Evolutionary conservation across 257 asterid species (phyloP), one percentile per base, ranked within the genome.

Genomic region (Gardenia jasminoides): DNA sequence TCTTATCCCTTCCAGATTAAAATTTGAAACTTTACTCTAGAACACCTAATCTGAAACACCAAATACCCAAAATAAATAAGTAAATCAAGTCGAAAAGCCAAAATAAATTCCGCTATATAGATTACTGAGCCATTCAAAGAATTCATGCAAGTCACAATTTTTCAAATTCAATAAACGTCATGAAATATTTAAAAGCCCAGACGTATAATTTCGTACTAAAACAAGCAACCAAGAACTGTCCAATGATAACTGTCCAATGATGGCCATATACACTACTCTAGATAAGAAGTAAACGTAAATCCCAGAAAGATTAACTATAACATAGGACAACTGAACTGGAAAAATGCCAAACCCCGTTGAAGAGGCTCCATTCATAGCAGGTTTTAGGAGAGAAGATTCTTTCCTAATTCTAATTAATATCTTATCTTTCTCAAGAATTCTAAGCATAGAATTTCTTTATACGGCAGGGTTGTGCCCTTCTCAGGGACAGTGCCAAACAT

Each of bases 1-100:
- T 12, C 1, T 47, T 48, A 7, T 39, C 6, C 5, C 67, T 46
- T 69, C 59, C 74, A 31, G 77, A 68, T 59, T 67, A 41, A 58
- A 80, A 75, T 30, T 65, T 61, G 72, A 70, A 69, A 73, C 39
- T 56, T 3, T 10, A 76, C 22, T 56, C 72, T 20, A 58, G 50
- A 22, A 17, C 47, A 22, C 48, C 67, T 50, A 8, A 26, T 58
- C 26, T 22, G 75, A 52, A 50, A 33, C 76, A 78, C 59, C 76
- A 68, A 13, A 69, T 9, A 61, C 75, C n/a, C 20, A 26, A n/a
- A 41, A 20, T 9, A n/a, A 16, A 10, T 36, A 22, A 36, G 17
- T 13, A 16, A 50, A 50, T 11, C 3, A 5, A 22, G 10, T 41
- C 19, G 43, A 22, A 64, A 7, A 43, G 54, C 56, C 54, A 36